Percentiles rank a stretch among this genome's conserved stretches.
These are phyloP conservation scores for Aegilops bicornis DNA, from an alignment of 176 grass and related monocot genomes.

Conservation along the genomic window DNA sequence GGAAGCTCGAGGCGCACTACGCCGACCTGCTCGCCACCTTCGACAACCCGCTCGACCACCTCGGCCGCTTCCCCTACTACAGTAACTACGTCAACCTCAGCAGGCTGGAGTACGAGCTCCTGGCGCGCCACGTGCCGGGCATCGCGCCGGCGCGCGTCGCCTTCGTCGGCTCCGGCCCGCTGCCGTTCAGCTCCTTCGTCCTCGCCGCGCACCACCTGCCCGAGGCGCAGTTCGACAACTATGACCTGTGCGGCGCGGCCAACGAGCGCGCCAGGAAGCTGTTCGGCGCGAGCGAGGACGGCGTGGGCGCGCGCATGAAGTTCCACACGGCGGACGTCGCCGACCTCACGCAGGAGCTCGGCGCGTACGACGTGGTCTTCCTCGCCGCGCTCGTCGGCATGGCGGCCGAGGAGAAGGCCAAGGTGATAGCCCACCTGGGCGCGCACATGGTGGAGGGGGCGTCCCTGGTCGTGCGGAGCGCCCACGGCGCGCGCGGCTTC, in stretches of 20 bases:
- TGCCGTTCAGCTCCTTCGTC: slow-evolving; percentile 62
- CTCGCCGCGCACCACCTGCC: slow-evolving; percentile 51
- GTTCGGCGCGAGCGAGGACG: neutral
- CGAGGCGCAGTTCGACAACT: slow-evolving; percentile 43
- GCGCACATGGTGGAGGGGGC: neutral
- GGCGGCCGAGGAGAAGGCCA: neutral
- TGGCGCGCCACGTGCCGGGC: slow-evolving; percentile 39
- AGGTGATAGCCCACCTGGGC: neutral
- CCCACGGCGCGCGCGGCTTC: neutral
- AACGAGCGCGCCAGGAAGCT: slow-evolving; percentile 56
- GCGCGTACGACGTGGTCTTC: neutral
- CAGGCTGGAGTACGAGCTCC: slow-evolving; percentile 63
- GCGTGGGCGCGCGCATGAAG: neutral
- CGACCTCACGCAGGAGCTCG: neutral
- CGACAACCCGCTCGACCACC: slow-evolving; percentile 77
- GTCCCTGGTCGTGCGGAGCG: neutral
- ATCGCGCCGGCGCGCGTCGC: slow-evolving; percentile 30
- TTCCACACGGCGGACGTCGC: neutral
- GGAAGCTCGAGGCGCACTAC: slow-evolving; percentile 70
- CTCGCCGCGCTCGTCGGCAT: neutral
- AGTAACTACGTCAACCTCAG: slow-evolving; percentile 83
- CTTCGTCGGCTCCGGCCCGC: slow-evolving; percentile 62
- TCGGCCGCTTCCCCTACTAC: slow-evolving; percentile 71
- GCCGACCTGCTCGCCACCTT: slow-evolving; percentile 58
- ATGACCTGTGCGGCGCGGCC: slow-evolving; percentile 42